Conservation (phyloP, 2,329 filamentous ascomycete species). For the Onygena corvina region DNA sequence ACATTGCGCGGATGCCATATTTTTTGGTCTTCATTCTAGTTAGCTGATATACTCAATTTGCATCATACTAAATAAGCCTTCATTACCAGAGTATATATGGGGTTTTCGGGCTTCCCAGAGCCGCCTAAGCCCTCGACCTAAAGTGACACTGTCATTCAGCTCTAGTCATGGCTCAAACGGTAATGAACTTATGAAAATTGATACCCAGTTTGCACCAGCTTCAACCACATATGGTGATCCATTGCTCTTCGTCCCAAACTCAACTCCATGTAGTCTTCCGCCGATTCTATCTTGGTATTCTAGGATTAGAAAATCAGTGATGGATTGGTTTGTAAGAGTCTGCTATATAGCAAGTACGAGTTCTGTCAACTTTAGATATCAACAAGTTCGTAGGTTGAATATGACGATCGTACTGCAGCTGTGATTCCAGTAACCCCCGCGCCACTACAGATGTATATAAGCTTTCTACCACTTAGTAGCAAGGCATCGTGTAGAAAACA, state of each 20-base stretch:
- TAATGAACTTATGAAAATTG: background rate
- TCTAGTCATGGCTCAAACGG: background rate
- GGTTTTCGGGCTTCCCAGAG: slow-evolving; percentile 37
- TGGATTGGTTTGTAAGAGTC: slow-evolving; percentile 48
- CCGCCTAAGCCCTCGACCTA: slow-evolving; percentile 5
- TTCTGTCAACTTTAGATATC: slow-evolving; percentile 5
- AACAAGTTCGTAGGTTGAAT: background rate
- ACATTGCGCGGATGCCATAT: slow-evolving; percentile 29
- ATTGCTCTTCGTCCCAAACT: slow-evolving; percentile 42
- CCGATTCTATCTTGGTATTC: slow-evolving; percentile 53
- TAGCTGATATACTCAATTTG: background rate
- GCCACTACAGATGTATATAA: slow-evolving; percentile 27
- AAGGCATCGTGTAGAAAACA: background rate
- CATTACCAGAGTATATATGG: slow-evolving; percentile 46
- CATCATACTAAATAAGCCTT: slow-evolving; percentile 5
- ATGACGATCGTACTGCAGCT: slow-evolving; percentile 37
- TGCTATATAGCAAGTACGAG: slow-evolving; percentile 32
- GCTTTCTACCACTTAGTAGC: no score
- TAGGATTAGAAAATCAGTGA: slow-evolving; percentile 53
- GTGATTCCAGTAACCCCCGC: slow-evolving; percentile 53
- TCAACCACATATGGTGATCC: slow-evolving; percentile 49
- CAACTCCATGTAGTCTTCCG: slow-evolving; percentile 47
- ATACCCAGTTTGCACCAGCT: slow-evolving; percentile 55
- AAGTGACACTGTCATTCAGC: background rate
- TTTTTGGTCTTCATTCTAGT: slow-evolving; percentile 39